These are phyloP conservation scores for Beauveria bassiana DNA, from an alignment of 2,329 filamentous ascomycete genomes.

Conservation along the genomic window DNA sequence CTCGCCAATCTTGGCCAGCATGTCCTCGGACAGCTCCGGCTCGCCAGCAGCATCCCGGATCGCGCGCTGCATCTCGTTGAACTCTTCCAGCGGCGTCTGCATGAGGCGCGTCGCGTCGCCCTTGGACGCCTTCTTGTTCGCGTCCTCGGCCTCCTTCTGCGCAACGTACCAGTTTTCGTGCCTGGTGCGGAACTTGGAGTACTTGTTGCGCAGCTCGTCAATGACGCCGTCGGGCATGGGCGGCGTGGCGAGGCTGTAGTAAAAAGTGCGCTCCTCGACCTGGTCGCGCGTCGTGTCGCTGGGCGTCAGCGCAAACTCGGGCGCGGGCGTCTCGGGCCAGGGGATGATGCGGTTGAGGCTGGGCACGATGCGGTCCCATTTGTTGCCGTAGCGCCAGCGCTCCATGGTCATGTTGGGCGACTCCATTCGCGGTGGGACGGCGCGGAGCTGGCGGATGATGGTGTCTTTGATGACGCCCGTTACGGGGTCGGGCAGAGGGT, in stretches of 20 bases:
- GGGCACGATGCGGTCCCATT: conserved; percentile 54
- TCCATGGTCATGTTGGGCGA: conserved; percentile 34
- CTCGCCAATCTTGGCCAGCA: conserved; percentile 55
- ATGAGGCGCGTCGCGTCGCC: conserved; percentile 28
- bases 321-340: conserved; percentile 56
- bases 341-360: conserved; percentile 67
- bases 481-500: conserved; percentile 59
- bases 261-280: conserved; percentile 67
- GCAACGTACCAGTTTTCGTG: conserved; percentile 69
- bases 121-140: conserved; percentile 28
- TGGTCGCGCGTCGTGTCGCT: conserved; percentile 69
- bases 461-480: conserved; percentile 64
- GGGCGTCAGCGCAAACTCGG: conserved; percentile 44
- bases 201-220: conserved; percentile 79
- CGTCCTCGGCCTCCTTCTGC: conserved; percentile 53
- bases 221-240: conserved; percentile 75
- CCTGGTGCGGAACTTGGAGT: conserved; percentile 71
- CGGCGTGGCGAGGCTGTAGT: conserved; percentile 66
- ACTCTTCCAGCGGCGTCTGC: conserved; percentile 52
- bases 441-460: conserved; percentile 64
- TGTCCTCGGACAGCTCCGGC: conserved; percentile 48
- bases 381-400: conserved; percentile 33
- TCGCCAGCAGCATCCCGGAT: conserved; percentile 45
- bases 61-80: conserved; percentile 46
- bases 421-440: conserved; percentile 40